These are phyloP conservation scores for Alloteropsis angusta DNA, from an alignment of 202 grass and related monocot genomes.

Conservation along the genomic window DNA sequence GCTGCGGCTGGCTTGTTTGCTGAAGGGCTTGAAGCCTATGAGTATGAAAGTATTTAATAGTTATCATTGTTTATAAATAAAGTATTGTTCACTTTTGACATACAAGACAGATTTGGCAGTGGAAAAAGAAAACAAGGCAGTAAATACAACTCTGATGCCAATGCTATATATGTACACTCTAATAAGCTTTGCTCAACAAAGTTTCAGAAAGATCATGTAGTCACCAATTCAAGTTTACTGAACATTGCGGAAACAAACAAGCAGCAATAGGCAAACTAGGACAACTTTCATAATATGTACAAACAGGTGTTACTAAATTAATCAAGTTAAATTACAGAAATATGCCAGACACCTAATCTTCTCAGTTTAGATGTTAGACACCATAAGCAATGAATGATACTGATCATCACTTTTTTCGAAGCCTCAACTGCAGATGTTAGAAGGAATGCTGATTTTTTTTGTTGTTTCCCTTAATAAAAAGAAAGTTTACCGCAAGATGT, in stretches of 20 bases:
- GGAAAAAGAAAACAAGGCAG: background rate
- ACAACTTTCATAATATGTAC: background rate
- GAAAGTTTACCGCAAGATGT: background rate
- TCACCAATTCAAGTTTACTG: background rate
- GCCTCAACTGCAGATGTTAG: background rate
- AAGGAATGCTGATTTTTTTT: background rate
- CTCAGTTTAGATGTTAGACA: background rate
- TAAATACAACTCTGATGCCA: background rate
- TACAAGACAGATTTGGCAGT: background rate
- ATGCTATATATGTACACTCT: background rate
- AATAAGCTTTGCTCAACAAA: background rate
- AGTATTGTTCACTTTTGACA: background rate
- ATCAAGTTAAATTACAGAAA: background rate
- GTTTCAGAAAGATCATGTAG: background rate
- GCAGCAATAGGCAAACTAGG: background rate
- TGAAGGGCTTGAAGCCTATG: constrained; percentile 65
- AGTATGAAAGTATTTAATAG: constrained; percentile 30
- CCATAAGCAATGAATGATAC: background rate
- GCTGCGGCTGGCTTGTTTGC: constrained; percentile 33
- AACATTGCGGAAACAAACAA: background rate
- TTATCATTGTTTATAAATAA: constrained; percentile 2
- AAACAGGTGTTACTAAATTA: background rate
- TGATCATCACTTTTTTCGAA: background rate
- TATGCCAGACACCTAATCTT: background rate
- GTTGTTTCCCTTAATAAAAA: background rate